Conservation (phyloP, 352 stramenopile species). For the Phytopythium oedochilum region DNA sequence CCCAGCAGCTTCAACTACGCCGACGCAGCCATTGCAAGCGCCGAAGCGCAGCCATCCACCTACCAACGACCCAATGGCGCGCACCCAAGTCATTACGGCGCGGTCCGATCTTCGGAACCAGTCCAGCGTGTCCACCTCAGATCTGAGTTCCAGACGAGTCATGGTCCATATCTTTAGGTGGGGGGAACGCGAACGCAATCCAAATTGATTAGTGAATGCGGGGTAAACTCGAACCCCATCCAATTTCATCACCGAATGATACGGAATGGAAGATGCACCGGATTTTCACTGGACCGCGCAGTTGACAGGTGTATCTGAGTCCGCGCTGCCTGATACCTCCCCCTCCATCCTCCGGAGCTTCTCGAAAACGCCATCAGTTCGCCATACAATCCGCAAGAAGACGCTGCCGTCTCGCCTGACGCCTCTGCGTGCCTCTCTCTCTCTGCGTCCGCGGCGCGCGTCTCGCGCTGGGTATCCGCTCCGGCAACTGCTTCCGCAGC, state of each 20-base stretch:
- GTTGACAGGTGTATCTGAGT: neutral
- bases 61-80: neutral
- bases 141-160: neutral
- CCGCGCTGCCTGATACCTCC: neutral
- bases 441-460: neutral
- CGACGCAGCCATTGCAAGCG: neutral
- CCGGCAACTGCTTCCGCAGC: neutral
- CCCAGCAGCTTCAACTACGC: neutral
- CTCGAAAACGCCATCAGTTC: neutral
- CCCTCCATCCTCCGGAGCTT: neutral
- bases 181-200: no score
- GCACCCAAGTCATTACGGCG: slow-evolving; percentile 4
- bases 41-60: neutral
- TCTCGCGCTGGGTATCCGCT: neutral
- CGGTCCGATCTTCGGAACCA: neutral
- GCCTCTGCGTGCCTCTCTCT: no score
- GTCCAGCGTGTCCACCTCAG: neutral
- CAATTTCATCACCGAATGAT: neutral
- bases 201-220: no score
- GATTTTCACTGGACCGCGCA: neutral
- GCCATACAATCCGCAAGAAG: neutral
- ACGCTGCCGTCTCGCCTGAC: neutral
- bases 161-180: neutral
- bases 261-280: neutral
- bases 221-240: no score